phyloP scores from a whole-genome alignment of 2,329 filamentous ascomycete genomes.

The Aspergillus sp. region DNA sequence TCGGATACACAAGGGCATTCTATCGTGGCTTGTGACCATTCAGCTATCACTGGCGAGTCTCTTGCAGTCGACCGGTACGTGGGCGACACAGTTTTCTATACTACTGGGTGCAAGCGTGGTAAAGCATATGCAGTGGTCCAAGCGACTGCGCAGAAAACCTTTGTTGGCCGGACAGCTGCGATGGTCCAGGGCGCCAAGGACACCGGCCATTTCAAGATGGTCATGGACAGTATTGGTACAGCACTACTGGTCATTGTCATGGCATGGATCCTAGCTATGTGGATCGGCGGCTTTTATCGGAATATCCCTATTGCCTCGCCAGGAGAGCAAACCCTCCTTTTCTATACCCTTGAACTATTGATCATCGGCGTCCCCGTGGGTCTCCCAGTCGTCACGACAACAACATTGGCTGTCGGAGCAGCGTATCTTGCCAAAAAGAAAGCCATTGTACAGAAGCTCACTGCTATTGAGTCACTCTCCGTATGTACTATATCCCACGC shows the following conservation, averaged over 20 bases:
- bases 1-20: slow-evolving; percentile 46
- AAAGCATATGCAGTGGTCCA: slow-evolving; percentile 64
- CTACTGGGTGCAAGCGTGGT: slow-evolving; percentile 71
- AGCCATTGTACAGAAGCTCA: slow-evolving; percentile 71
- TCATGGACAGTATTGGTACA: slow-evolving; percentile 74
- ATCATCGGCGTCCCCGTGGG: slow-evolving; percentile 73
- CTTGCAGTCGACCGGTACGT: slow-evolving; percentile 61
- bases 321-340: slow-evolving; percentile 56
- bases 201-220: slow-evolving; percentile 70
- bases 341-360: slow-evolving; percentile 61
- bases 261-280: slow-evolving; percentile 64
- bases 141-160: slow-evolving; percentile 60
- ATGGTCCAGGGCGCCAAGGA: slow-evolving; percentile 67
- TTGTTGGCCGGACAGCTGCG: slow-evolving; percentile 66
- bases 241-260: slow-evolving; percentile 65
- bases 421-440: slow-evolving; percentile 70
- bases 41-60: slow-evolving; percentile 71
- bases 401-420: slow-evolving; percentile 67
- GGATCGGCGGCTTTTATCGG: slow-evolving; percentile 73
- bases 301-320: slow-evolving; percentile 50
- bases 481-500: too few relatives aligned
- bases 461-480: slow-evolving; percentile 62
- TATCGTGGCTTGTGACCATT: slow-evolving; percentile 67
- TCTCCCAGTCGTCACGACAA: slow-evolving; percentile 71
- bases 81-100: slow-evolving; percentile 68